Evolutionary conservation across 345 rosid species (phyloP), one percentile per base, ranked within the genome.

Genomic region (Trapa incisa): DNA sequence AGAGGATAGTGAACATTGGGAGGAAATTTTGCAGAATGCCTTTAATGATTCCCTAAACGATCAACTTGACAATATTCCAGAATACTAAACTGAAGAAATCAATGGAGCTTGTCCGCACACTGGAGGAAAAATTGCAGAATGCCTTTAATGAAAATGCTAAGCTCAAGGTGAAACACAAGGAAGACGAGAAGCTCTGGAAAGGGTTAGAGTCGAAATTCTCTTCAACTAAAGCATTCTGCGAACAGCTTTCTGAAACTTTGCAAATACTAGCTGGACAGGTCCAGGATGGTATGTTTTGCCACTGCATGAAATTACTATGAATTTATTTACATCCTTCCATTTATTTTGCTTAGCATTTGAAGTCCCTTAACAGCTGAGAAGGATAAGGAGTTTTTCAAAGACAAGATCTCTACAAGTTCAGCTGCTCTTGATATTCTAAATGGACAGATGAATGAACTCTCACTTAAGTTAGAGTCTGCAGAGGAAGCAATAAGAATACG

Each of bases 101-200:
- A 38, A 67, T 71, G 73, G 95, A 90, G 62, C 80, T 78, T 71
- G 74, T 83, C 77, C 77, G 61, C 67, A 74, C 73, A 11, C 78
- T 93, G 65, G 97, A 88, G 85, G 96, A 84, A 47, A 90, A 91
- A 75, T 79, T 91, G 72, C 99, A 91, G 82, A 87, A 75, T 74
- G 87, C 97, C 65, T 85, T 84, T 53, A 89, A 87, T 61, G 98
- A 93, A 77, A 93, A 93, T 77, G 87, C 95, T 45, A 89, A 91
- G 81, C 88, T 91, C 67, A 86, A 82, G 70, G 91, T 84, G 53
- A 91, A 80, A 86, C 95, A 88, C 78, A 94, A 85, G 68, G 97
- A 91, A 74, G 91, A 91, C 68, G 89, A 91, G 68, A 91, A 91
- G 80, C 86, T 91, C 45, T 94, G 99, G 99, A 86, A 75, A 78